phyloP scores from a whole-genome alignment of 2,329 filamentous ascomycete species.

The Penicillium sp. region DNA sequence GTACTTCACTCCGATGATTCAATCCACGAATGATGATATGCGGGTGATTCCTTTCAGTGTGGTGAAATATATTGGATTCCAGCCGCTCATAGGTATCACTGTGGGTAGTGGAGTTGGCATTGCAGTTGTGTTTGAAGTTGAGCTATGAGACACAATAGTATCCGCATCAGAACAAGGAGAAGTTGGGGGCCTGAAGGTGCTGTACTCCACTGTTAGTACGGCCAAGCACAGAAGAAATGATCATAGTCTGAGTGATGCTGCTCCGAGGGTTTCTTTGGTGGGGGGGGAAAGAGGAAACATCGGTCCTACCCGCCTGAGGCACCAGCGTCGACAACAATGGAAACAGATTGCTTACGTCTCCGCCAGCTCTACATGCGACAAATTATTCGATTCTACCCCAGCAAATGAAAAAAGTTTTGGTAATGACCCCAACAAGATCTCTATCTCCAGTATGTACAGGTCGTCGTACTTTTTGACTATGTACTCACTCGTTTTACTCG shows the following conservation, averaged over 20 bases:
- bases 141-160: neutral
- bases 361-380: neutral
- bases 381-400: neutral
- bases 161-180: neutral
- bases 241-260: neutral
- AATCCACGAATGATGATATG: neutral
- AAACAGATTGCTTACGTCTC: neutral
- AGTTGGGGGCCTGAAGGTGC: too few species aligned
- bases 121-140: neutral
- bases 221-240: neutral
- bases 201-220: neutral
- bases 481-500: neutral
- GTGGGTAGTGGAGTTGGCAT: neutral
- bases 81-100: neutral
- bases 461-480: neutral
- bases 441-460: neutral
- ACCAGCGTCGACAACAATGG: neutral
- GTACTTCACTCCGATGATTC: slow-evolving; percentile 9
- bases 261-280: too few species aligned
- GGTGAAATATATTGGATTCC: neutral
- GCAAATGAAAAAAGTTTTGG: neutral
- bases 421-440: neutral
- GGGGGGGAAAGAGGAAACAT: neutral
- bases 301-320: neutral
- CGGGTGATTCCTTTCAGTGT: slow-evolving; percentile 8